Evolutionary conservation across 768 basidiomycete species (phyloP).

Genomic region (Boletales sp.): DNA sequence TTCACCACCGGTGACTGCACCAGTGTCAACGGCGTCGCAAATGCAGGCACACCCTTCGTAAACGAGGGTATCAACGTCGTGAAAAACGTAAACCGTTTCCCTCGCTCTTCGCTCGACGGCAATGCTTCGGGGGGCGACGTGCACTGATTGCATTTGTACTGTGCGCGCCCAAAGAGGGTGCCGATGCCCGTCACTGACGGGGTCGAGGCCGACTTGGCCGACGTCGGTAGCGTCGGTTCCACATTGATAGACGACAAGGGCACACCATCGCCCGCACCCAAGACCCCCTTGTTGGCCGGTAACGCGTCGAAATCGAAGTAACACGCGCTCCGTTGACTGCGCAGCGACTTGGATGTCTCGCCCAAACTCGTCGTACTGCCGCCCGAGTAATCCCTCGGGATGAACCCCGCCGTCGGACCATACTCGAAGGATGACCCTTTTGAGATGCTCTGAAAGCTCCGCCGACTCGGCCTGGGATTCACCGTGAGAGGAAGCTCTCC

Average conservation of each 20-base stretch:
- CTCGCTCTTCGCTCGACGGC: not conserved
- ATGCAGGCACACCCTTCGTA: conserved; percentile 56
- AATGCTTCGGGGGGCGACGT: not conserved
- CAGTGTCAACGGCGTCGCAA: conserved; percentile 64
- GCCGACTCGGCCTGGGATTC: conserved; percentile 2
- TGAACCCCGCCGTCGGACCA: conserved; percentile 30
- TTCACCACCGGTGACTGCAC: conserved; percentile 67
- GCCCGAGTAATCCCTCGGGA: conserved; percentile 13
- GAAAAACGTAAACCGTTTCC: conserved; percentile 1
- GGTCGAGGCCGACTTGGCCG: not conserved
- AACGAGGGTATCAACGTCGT: conserved; percentile 27
- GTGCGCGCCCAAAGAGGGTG: conserved; percentile 18
- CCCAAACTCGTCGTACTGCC: conserved; percentile 7
- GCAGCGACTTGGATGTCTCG: conserved; percentile 8
- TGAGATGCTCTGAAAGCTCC: not conserved
- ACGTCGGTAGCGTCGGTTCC: not conserved
- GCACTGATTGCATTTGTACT: conserved; percentile 30
- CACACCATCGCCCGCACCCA: not conserved
- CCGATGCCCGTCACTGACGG: conserved; percentile 1
- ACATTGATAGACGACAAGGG: not conserved
- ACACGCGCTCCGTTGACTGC: conserved; percentile 13
- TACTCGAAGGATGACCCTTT: conserved; percentile 5
- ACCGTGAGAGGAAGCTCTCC: not conserved
- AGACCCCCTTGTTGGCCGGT: conserved; percentile 3
- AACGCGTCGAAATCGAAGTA: conserved; percentile 30